A percentile compares a stretch with the other conserved stretches of the same genome.
Evolutionary conservation across 2,329 filamentous ascomycete genomes (phyloP).

Genomic region (Colletotrichum sp.): DNA sequence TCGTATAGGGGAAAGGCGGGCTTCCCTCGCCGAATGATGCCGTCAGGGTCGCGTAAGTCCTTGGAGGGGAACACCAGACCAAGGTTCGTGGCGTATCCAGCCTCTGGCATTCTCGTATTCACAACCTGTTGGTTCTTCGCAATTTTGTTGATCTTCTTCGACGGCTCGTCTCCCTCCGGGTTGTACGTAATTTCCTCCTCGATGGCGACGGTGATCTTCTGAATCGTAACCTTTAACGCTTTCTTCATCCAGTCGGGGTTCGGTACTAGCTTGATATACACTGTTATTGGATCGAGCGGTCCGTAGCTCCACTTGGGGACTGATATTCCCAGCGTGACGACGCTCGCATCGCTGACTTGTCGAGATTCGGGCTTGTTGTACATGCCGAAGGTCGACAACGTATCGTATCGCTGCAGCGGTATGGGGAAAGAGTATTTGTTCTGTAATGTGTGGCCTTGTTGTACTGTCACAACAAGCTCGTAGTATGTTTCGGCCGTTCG

Average conservation of each 20-base stretch:
- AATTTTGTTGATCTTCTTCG: conserved; percentile 86
- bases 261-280: conserved; percentile 92
- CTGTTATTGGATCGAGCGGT: conserved; percentile 90
- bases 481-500: conserved; percentile 97
- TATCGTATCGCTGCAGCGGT: conserved; percentile 92
- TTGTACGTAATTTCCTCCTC: conserved; percentile 99
- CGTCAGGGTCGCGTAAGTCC: conserved; percentile 85
- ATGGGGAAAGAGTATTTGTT: conserved; percentile 92
- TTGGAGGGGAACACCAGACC: conserved; percentile 90
- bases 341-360: conserved; percentile 84
- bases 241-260: conserved; percentile 93
- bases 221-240: conserved; percentile 89
- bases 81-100: conserved; percentile 91
- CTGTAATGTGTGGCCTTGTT: conserved; percentile 86
- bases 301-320: conserved; percentile 97
- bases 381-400: conserved; percentile 98
- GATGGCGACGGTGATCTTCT: conserved; percentile 91
- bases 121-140: conserved; percentile 84
- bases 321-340: conserved; percentile 90
- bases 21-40: conserved; percentile 84
- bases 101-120: conserved; percentile 84
- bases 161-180: conserved; percentile 93
- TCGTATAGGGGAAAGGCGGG: conserved; percentile 89
- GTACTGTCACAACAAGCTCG: conserved; percentile 93
- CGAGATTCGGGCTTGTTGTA: conserved; percentile 95